Evolutionary conservation across 1,139 yeast genomes (phyloP).

Genomic region (Yamadazyma diospyri): DNA sequence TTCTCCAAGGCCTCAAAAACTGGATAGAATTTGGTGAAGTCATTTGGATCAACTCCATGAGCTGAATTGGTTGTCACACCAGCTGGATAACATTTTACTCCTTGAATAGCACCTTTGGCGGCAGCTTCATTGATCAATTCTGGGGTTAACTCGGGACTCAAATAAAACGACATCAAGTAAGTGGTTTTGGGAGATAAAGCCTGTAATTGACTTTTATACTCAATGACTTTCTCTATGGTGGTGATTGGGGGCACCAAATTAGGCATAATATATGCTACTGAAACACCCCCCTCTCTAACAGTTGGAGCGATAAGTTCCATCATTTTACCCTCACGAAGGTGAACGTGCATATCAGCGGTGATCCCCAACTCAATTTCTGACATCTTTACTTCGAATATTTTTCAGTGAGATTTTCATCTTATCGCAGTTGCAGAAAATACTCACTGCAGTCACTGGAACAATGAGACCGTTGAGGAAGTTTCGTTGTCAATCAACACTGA

Average conservation of each 20-base stretch:
- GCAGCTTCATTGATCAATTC: slow-evolving; percentile 81
- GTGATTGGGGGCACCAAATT: slow-evolving; percentile 91
- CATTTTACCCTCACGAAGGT: slow-evolving; percentile 89
- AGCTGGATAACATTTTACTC: slow-evolving; percentile 95
- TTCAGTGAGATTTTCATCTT: background rate
- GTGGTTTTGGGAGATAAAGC: slow-evolving; percentile 78
- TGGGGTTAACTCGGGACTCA: slow-evolving; percentile 76
- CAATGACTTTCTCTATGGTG: slow-evolving; percentile 67
- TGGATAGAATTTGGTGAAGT: slow-evolving; percentile 83
- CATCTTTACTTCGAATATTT: too few species aligned
- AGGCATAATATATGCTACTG: slow-evolving; percentile 95
- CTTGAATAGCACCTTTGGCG: slow-evolving; percentile 64
- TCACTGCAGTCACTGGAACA: slow-evolving; percentile 1
- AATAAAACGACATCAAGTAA: slow-evolving; percentile 86
- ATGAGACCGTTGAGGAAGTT: slow-evolving; percentile 8
- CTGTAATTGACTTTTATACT: slow-evolving; percentile 64
- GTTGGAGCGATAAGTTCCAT: slow-evolving; percentile 90
- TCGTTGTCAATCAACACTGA: slow-evolving; percentile 17
- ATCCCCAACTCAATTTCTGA: slow-evolving; percentile 60
- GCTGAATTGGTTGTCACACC: slow-evolving; percentile 96
- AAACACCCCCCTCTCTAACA: slow-evolving; percentile 82
- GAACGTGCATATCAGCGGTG: slow-evolving; percentile 96
- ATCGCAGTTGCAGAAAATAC: background rate
- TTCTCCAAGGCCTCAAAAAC: slow-evolving; percentile 84
- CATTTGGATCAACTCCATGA: slow-evolving; percentile 93